These are phyloP conservation scores for Syzygium oleosum DNA, from an alignment of 345 rosid species.

Conservation along the genomic window DNA sequence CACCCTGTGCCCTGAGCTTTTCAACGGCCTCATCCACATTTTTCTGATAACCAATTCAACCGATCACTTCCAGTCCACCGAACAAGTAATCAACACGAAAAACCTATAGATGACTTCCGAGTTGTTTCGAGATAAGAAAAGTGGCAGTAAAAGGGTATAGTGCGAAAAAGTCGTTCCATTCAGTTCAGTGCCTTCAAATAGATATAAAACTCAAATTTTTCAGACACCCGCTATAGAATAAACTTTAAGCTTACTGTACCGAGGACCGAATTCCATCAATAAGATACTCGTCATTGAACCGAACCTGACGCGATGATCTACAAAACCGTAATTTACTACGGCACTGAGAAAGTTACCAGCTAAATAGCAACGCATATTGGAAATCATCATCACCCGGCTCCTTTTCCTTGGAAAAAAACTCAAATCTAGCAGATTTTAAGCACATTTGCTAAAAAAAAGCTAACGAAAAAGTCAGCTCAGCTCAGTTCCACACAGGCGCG, in stretches of 20 bases:
- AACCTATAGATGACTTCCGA: background rate
- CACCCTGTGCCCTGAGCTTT: slow-evolving; percentile 58
- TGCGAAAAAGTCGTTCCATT: background rate
- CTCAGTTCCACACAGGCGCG: background rate
- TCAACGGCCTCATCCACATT: slow-evolving; percentile 80
- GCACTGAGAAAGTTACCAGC: background rate
- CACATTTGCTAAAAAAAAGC: background rate
- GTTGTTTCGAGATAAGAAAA: background rate
- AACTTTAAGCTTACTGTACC: background rate
- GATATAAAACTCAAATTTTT: background rate
- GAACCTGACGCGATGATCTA: background rate
- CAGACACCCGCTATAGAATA: background rate
- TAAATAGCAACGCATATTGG: background rate
- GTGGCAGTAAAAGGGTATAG: background rate
- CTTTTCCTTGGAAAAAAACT: too few relatives aligned
- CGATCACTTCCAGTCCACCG: background rate
- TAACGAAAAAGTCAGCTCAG: background rate
- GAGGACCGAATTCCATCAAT: background rate
- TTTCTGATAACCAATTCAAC: slow-evolving; percentile 27
- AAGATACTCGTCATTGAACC: background rate
- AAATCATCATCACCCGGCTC: background rate
- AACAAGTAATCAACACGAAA: background rate
- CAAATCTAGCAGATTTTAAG: background rate
- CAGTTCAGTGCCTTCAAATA: background rate
- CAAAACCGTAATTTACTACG: background rate